Evolutionary conservation across 139 green algal species (phyloP).

Genomic region (Chlamydomonas sp.): DNA sequence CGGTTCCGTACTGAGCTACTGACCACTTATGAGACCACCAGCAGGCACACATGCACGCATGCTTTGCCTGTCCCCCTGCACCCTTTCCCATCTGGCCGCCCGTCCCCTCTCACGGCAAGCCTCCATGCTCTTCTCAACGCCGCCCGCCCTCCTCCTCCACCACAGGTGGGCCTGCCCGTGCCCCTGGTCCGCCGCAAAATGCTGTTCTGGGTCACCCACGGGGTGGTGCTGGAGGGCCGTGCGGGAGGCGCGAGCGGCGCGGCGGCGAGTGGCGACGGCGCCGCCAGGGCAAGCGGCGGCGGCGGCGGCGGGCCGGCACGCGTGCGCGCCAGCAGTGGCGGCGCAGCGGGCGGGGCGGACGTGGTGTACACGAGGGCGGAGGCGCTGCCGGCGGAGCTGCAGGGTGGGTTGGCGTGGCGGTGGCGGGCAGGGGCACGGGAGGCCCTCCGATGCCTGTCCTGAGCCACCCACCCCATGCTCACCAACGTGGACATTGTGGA

Average conservation of each 20-base stretch:
- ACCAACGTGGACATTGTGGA: neutral
- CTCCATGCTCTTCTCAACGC: no score
- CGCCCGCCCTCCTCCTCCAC: neutral
- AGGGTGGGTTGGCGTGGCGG: neutral
- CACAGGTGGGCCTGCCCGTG: conserved; percentile 59
- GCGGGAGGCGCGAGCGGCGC: neutral
- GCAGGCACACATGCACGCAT: no score
- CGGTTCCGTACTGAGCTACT: no score
- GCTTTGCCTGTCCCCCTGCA: neutral
- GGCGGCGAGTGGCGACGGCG: neutral
- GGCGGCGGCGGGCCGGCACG: neutral
- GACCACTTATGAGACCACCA: no score
- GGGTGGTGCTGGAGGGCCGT: conserved; percentile 70
- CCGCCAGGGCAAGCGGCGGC: neutral
- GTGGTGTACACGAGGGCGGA: conserved; percentile 50
- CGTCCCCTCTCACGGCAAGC: no score
- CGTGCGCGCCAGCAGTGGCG: neutral
- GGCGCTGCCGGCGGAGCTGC: conserved; percentile 24
- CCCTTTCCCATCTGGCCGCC: neutral
- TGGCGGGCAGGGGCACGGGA: neutral
- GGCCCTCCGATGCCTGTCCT: neutral
- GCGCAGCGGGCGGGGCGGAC: neutral
- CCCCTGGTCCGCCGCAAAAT: conserved; percentile 68
- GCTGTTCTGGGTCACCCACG: conserved; percentile 92
- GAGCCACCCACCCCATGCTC: neutral